A percentile compares a stretch with the other conserved stretches of the same genome.
Conservation (phyloP, 257 asterid genomes). For the Nicotiana sylvestris region DNA sequence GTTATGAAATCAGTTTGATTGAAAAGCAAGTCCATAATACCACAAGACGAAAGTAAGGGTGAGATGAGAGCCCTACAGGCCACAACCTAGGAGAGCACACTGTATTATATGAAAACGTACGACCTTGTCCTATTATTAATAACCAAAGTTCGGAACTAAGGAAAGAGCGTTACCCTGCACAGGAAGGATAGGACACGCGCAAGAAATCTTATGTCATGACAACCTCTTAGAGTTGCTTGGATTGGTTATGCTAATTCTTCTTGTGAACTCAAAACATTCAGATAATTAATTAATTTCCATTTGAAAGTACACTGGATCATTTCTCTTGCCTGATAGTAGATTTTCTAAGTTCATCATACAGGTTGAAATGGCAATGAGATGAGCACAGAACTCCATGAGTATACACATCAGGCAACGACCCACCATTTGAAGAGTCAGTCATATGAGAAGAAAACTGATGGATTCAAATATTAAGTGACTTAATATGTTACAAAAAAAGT, state of each 20-base stretch:
- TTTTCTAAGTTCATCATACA: background rate
- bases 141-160: background rate
- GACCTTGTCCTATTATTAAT: background rate
- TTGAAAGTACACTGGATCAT: background rate
- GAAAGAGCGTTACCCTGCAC: background rate
- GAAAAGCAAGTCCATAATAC: background rate
- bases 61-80: background rate
- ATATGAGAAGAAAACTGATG: background rate
- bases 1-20: background rate
- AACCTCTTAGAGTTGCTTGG: background rate
- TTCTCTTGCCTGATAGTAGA: background rate
- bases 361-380: background rate
- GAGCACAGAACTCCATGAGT: background rate
- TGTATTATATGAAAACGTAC: background rate
- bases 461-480: background rate
- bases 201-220: background rate
- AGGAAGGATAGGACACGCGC: background rate
- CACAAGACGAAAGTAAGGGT: background rate
- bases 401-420: background rate
- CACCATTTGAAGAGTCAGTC: background rate
- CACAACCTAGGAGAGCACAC: background rate
- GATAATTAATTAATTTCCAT: background rate
- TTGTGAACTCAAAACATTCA: background rate
- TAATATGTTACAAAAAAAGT: background rate
- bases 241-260: background rate